These are phyloP conservation scores for Leccinellum luteum DNA, from an alignment of 768 basidiomycete genomes.

Conservation along the genomic window DNA sequence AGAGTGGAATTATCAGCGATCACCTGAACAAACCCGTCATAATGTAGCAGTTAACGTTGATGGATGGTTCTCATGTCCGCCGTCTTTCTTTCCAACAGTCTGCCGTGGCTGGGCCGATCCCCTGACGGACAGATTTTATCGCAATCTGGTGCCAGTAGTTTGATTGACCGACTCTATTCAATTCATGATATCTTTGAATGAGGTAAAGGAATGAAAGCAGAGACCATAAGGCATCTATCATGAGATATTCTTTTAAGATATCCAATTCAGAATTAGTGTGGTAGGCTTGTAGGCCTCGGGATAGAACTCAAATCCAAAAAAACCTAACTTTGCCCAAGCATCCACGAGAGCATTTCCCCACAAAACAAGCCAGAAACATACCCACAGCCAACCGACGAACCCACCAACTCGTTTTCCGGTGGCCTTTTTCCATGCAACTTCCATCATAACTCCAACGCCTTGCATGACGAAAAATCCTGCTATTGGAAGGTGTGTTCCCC, in stretches of 20 bases:
- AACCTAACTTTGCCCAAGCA: slow-evolving; percentile 29
- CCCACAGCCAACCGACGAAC: slow-evolving; percentile 51
- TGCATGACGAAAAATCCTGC: slow-evolving; percentile 57
- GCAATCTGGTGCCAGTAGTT: neutral
- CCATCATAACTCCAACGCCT: slow-evolving; percentile 50
- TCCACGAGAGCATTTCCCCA: slow-evolving; percentile 52
- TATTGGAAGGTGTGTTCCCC: slow-evolving; percentile 40
- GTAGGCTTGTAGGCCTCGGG: slow-evolving; percentile 21
- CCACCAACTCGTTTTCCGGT: slow-evolving; percentile 52
- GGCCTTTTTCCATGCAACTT: slow-evolving; percentile 41
- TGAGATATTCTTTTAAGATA: neutral
- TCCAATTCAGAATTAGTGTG: slow-evolving; percentile 12
- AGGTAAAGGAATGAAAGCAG: too few species aligned
- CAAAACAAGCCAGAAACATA: slow-evolving; percentile 41
- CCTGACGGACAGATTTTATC: neutral
- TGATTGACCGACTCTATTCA: neutral
- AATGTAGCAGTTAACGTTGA: too few species aligned
- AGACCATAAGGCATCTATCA: neutral
- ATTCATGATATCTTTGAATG: too few species aligned
- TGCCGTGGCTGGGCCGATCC: too few species aligned
- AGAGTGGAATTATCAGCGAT: too few species aligned
- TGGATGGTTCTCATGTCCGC: too few species aligned
- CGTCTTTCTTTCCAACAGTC: too few species aligned
- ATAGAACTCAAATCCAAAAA: slow-evolving; percentile 15
- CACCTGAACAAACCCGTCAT: too few species aligned